Base-by-base conservation (phyloP, 140 eudicot genomes). In the Ambrosia hybrid region DNA sequence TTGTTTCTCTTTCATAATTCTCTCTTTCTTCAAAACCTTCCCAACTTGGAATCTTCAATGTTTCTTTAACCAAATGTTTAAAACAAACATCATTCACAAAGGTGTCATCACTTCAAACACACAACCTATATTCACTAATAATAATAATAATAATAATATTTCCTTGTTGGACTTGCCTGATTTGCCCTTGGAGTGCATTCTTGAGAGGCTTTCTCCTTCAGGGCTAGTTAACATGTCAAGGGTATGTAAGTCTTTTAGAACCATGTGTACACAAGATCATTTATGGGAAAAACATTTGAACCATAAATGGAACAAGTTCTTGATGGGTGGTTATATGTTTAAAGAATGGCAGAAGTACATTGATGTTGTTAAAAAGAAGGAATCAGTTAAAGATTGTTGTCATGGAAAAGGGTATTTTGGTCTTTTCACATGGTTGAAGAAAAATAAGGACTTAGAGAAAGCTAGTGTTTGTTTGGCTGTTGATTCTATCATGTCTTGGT, bases 151-250 rank as follows among this genome's bases (percentile, higher is more conserved):
- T 1, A 70, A 75, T 64, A 71, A 10, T 66, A n/a, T 82, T 67
- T 82, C 83, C 48, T 65, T 94, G 56, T 52, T 83, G 6, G 95
- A 91, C 78, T 85, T 94, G 76, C 99, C 97, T 6, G 99, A 90
- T 82, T 90, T 90, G 70, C 81, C 91, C 64, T 65, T 94, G 84
- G 99, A 94, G 55, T 84, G 87, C 78, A 86, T 94, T 75, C 88
- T 94, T 64, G 96, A 85, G 63, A 83, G 77, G 86, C 99, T 94
- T 75, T 79, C 89, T 9, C 92, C 97, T 33, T 59, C 73, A 13
- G 97, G 82, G 3, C 75, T 94, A 16, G 73, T 75, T 5, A 83
- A 43, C 9, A 73, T 90, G 88, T 86, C 97, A 6, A 70, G 87
- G 34, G 96, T 85, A 9, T 88, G 90, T 63, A 86, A 48, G 74